A percentile compares a stretch with the other conserved stretches of the same genome.
Evolutionary conservation across 192 early-diverging fungal genomes (phyloP).

Genomic region (Rhizoclosmatium sp.): DNA sequence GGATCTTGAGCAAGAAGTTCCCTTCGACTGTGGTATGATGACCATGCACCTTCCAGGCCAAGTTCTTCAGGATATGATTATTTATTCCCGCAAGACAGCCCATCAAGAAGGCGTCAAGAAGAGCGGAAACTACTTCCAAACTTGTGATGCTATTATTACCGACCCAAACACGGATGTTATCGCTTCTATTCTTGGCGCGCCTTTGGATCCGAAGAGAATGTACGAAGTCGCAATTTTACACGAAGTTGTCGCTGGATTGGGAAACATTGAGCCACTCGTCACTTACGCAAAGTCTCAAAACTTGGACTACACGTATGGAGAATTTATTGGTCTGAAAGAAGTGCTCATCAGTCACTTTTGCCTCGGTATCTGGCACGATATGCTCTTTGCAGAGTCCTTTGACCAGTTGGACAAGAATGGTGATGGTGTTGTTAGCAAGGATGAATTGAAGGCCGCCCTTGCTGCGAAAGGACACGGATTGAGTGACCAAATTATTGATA

Average conservation of each 20-base stretch:
- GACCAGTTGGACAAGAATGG: background rate
- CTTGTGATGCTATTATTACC: constrained; percentile 5
- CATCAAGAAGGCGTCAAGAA: background rate
- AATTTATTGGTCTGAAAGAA: constrained; percentile 18
- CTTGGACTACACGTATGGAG: background rate
- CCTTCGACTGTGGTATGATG: background rate
- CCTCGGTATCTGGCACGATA: constrained; percentile 7
- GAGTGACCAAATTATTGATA: background rate
- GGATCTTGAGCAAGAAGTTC: constrained; percentile 20
- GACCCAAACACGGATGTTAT: background rate
- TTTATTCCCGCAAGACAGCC: background rate
- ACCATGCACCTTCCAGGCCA: background rate
- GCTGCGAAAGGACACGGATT: background rate
- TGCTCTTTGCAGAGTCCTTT: background rate
- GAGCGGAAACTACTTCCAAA: constrained; percentile 11
- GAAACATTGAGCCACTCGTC: constrained; percentile 7
- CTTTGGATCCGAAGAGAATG: background rate
- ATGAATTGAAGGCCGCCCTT: background rate
- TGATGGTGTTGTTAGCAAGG: background rate
- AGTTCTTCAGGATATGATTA: background rate
- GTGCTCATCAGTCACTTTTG: constrained; percentile 12
- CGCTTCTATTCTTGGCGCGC: background rate
- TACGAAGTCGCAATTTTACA: background rate
- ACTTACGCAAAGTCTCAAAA: background rate
- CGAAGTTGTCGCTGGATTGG: constrained; percentile 2